Evolutionary conservation across 148 eudicot genomes (phyloP).

Genomic region (Rhododendron henanense): DNA sequence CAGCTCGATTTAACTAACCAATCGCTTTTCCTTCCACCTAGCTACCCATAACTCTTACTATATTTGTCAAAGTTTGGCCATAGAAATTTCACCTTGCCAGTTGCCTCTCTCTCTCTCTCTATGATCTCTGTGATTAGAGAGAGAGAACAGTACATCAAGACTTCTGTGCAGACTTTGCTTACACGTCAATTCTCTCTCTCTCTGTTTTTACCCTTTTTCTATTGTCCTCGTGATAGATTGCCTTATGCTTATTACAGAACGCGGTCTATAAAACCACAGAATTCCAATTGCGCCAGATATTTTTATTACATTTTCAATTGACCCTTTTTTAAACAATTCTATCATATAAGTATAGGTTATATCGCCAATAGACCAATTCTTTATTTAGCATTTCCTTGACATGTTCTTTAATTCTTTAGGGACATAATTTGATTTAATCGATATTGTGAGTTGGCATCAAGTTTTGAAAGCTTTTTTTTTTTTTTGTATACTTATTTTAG

Average conservation of each 20-base stretch:
- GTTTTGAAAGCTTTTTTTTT: background rate
- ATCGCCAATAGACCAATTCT: background rate
- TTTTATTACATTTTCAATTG: background rate
- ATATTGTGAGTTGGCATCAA: background rate
- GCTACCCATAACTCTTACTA: background rate
- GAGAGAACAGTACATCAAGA: background rate
- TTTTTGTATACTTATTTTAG: background rate
- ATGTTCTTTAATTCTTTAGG: background rate
- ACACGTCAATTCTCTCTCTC: background rate
- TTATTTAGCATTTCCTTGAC: background rate
- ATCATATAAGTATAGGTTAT: background rate
- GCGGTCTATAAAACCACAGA: background rate
- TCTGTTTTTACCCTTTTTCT: background rate
- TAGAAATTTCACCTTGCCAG: background rate
- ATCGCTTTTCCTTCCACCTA: background rate
- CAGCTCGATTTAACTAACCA: too few relatives aligned
- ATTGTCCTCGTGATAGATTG: background rate
- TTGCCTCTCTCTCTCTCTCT: background rate
- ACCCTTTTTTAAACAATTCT: background rate
- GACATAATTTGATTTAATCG: background rate
- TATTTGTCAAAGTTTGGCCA: background rate
- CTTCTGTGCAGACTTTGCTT: constrained; percentile 1
- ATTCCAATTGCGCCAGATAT: background rate
- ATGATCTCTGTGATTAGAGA: background rate
- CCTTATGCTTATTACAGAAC: background rate